Percentiles rank a stretch among this genome's conserved stretches.
phyloP scores from a whole-genome alignment of 2,329 filamentous ascomycete genomes.

The Aaosphaeria pasadenensis region DNA sequence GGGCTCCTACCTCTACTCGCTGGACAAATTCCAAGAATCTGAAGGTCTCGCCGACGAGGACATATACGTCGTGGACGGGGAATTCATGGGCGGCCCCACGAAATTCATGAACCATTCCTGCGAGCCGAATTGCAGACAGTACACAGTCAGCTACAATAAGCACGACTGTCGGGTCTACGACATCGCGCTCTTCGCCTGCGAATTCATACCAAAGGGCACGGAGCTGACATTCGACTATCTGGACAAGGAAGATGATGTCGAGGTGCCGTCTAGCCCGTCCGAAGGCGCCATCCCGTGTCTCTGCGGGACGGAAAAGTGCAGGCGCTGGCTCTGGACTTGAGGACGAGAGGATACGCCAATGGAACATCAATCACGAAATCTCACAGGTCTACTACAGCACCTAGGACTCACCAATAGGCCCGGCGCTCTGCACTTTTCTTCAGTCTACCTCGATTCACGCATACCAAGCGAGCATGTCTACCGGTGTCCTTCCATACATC shows the following conservation, averaged over 20 bases:
- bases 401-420: no score
- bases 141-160: slow-evolving; percentile 74
- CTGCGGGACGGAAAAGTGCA: slow-evolving; percentile 65
- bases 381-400: no score
- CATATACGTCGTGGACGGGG: slow-evolving; percentile 57
- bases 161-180: slow-evolving; percentile 73
- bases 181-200: slow-evolving; percentile 70
- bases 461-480: no score
- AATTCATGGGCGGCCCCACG: slow-evolving; percentile 74
- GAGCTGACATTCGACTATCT: slow-evolving; percentile 82
- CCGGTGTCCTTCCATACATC: no score
- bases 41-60: slow-evolving; percentile 45
- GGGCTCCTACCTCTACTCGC: slow-evolving; percentile 73
- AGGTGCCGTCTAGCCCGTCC: slow-evolving; percentile 45
- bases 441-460: no score
- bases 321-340: slow-evolving; percentile 64
- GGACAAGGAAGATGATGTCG: slow-evolving; percentile 55
- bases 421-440: no score
- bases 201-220: slow-evolving; percentile 61
- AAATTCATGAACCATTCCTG: slow-evolving; percentile 84
- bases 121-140: slow-evolving; percentile 74
- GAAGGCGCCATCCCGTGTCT: slow-evolving; percentile 45
- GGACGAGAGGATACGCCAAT: no score
- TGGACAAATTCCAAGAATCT: slow-evolving; percentile 75
- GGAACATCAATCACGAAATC: no score